Conservation (phyloP, 768 basidiomycete species). For the Tubosaeta sp. region DNA sequence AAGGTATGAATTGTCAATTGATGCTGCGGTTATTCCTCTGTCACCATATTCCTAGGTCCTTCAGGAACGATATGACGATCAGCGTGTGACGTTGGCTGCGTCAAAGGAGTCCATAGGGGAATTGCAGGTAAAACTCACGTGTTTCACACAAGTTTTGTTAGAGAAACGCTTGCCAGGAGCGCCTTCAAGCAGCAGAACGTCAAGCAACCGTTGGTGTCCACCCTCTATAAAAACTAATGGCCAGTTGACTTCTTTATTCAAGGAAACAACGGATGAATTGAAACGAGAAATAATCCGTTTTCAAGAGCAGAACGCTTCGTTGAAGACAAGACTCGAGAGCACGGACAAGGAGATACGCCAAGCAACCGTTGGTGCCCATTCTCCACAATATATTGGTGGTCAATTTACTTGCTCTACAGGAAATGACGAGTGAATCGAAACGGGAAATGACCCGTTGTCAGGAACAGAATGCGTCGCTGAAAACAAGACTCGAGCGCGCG, state of each 20-base stretch:
- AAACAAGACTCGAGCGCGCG: conserved; percentile 10
- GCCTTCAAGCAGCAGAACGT: conserved; percentile 16
- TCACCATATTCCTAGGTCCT: conserved; percentile 33
- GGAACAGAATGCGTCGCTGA: conserved; percentile 20
- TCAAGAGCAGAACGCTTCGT: conserved; percentile 18
- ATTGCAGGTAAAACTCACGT: conserved; percentile 36
- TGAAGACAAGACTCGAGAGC: conserved; percentile 14
- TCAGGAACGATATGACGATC: conserved; percentile 60
- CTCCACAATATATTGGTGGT: too few species aligned
- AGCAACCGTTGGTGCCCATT: conserved; percentile 13
- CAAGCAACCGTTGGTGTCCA: conserved; percentile 15
- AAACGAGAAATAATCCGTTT: conserved; percentile 16
- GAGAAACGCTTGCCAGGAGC: conserved; percentile 16
- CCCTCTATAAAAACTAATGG: neutral
- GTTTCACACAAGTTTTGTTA: neutral
- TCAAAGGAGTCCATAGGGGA: conserved; percentile 54
- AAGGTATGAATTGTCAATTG: conserved; percentile 17
- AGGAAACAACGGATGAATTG: conserved; percentile 17
- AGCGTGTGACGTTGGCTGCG: conserved; percentile 46
- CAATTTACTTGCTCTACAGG: conserved; percentile 12
- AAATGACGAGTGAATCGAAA: conserved; percentile 10
- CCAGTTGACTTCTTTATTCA: neutral
- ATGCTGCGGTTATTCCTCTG: neutral
- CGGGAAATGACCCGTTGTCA: conserved; percentile 14
- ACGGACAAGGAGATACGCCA: conserved; percentile 9